These are phyloP conservation scores for Ophiostoma montium DNA, from an alignment of 2,329 filamentous ascomycete genomes.

Conservation along the genomic window DNA sequence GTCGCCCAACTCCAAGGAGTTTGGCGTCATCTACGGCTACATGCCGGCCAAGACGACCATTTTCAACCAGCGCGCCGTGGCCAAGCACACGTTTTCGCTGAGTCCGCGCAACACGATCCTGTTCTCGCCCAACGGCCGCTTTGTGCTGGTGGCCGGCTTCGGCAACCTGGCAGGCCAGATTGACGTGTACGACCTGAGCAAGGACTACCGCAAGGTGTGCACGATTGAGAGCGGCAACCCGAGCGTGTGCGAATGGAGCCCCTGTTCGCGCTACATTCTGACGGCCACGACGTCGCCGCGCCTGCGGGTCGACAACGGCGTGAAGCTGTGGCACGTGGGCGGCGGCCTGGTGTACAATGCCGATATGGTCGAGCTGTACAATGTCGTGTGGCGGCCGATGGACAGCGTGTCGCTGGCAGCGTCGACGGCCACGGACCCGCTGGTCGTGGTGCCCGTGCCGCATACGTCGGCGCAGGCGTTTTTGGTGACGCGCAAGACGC, in stretches of 20 bases:
- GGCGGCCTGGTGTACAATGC: constrained; percentile 88
- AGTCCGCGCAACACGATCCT: constrained; percentile 86
- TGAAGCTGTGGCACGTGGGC: constrained; percentile 87
- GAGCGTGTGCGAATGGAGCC: constrained; percentile 93
- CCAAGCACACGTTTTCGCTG: constrained; percentile 74
- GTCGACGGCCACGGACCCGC: constrained; percentile 50
- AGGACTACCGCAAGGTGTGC: constrained; percentile 81
- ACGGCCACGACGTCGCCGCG: constrained; percentile 96
- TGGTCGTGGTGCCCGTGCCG: constrained; percentile 59
- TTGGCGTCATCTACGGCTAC: constrained; percentile 92
- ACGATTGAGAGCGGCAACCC: constrained; percentile 94
- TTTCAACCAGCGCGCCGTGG: constrained; percentile 78
- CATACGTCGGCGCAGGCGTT: constrained; percentile 75
- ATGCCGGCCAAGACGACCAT: constrained; percentile 99
- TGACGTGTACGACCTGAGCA: constrained; percentile 92
- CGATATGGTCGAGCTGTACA: constrained; percentile 89
- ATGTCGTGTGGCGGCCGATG: constrained; percentile 72
- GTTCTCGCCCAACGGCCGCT: constrained; percentile 87
- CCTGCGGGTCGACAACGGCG: constrained; percentile 88
- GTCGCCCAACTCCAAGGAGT: constrained; percentile 96
- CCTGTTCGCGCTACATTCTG: constrained; percentile 87
- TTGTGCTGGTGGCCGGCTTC: constrained; percentile 88
- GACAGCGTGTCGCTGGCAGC: constrained; percentile 11
- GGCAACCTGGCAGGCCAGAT: constrained; percentile 96
- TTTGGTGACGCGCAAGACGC: constrained; percentile 77